phyloP scores from a whole-genome alignment of 495 filamentous ascomycete genomes.

The Aspergillus affinis region DNA sequence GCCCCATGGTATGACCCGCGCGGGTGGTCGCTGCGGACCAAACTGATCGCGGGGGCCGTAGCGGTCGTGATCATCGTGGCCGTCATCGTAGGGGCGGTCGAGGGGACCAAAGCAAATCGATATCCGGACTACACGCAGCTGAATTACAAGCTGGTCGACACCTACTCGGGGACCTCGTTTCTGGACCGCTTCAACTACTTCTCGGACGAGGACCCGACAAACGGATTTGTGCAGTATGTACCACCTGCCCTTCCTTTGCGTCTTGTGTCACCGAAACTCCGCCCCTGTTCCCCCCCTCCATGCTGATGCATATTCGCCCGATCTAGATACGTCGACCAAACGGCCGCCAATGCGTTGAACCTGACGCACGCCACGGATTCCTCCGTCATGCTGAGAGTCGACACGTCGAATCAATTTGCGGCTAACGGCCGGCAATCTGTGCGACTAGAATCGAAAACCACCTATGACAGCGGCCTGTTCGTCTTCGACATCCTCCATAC shows the following conservation, averaged over 20 bases:
- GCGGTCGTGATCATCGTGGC: conserved; percentile 46
- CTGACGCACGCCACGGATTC: conserved; percentile 49
- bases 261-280: background rate
- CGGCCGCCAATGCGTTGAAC: conserved; percentile 39
- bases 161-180: conserved; percentile 47
- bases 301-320: background rate
- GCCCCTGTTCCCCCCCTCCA: background rate
- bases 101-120: conserved; percentile 44
- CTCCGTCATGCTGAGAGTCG: conserved; percentile 54
- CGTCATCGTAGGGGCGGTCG: conserved; percentile 54
- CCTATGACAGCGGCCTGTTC: conserved; percentile 52
- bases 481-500: conserved; percentile 55
- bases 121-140: conserved; percentile 56
- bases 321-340: conserved; percentile 34
- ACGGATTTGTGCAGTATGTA: conserved; percentile 52
- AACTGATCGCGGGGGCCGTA: conserved; percentile 33
- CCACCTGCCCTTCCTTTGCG: background rate
- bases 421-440: conserved; percentile 51
- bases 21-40: conserved; percentile 49
- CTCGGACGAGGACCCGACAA: conserved; percentile 49
- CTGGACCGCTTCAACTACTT: conserved; percentile 56
- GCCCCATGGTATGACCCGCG: conserved; percentile 48
- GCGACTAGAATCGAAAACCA: conserved; percentile 51
- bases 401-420: conserved; percentile 44
- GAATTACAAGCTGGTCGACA: conserved; percentile 51